These are phyloP conservation scores for Diaporthe aspalathi DNA, from an alignment of 2,329 filamentous ascomycete species.

Conservation along the genomic window DNA sequence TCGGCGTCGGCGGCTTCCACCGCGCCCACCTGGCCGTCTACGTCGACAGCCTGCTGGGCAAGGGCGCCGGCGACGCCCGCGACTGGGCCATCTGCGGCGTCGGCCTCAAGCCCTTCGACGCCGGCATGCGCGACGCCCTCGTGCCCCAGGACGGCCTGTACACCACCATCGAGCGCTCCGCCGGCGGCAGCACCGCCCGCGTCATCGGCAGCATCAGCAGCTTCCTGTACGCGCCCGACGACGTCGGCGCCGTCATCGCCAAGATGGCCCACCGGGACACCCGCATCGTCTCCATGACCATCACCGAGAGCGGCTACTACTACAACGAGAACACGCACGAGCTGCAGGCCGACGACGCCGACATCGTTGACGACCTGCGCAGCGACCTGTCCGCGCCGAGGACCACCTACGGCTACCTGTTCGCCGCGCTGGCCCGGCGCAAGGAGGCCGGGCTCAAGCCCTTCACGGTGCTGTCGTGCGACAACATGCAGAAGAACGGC, in stretches of 20 bases:
- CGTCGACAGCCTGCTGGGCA: slow-evolving; percentile 59
- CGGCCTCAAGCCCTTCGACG: slow-evolving; percentile 62
- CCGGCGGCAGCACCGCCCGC: slow-evolving; percentile 59
- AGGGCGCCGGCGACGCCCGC: slow-evolving; percentile 54
- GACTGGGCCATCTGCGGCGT: slow-evolving; percentile 65
- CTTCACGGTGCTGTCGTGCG: slow-evolving; percentile 66
- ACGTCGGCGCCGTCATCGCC: slow-evolving; percentile 62
- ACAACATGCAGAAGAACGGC: slow-evolving; percentile 69
- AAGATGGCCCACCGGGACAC: slow-evolving; percentile 67
- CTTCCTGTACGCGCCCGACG: slow-evolving; percentile 63
- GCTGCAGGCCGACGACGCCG: slow-evolving; percentile 59
- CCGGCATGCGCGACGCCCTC: slow-evolving; percentile 62
- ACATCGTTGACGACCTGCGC: slow-evolving; percentile 61
- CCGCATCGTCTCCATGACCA: slow-evolving; percentile 65
- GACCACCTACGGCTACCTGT: slow-evolving; percentile 65
- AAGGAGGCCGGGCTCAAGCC: slow-evolving; percentile 59
- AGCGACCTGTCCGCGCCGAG: slow-evolving; percentile 55
- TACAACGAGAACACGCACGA: slow-evolving; percentile 69
- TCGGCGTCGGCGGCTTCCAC: slow-evolving; percentile 67
- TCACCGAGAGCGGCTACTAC: slow-evolving; percentile 68
- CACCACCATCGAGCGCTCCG: slow-evolving; percentile 66
- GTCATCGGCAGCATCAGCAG: slow-evolving; percentile 64
- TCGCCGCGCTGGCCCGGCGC: slow-evolving; percentile 60
- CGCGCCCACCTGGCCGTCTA: slow-evolving; percentile 65
- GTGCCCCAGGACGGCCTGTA: slow-evolving; percentile 62